phyloP scores from a whole-genome alignment of 495 filamentous ascomycete genomes.

The Daldinia concentrica region DNA sequence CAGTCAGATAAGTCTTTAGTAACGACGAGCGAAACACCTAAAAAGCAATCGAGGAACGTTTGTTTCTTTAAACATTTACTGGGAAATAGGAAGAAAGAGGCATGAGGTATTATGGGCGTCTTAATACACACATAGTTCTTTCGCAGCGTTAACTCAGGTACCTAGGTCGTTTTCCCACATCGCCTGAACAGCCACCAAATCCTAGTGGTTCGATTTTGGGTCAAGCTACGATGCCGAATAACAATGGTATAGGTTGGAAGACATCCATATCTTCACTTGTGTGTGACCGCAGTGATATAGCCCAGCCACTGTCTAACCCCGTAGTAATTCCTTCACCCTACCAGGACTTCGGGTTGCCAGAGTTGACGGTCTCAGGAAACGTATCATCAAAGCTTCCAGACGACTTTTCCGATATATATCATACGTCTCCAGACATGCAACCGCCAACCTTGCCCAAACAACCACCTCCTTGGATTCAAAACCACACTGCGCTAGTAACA shows the following conservation, averaged over 20 bases:
- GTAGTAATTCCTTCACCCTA: background rate
- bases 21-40: background rate
- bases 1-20: background rate
- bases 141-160: background rate
- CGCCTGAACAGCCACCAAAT: background rate
- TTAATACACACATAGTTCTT: background rate
- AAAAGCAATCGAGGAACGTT: constrained; percentile 8
- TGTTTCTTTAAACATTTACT: constrained; percentile 4
- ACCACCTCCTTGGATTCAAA: background rate
- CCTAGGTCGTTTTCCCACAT: constrained; percentile 3
- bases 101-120: constrained; percentile 1
- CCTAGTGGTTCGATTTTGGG: background rate
- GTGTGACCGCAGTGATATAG: background rate
- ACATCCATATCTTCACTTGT: background rate
- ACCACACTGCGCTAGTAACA: background rate
- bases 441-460: background rate
- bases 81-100: background rate
- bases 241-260: background rate
- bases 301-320: background rate
- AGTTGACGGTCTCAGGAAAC: background rate
- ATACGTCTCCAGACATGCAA: background rate
- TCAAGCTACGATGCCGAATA: background rate
- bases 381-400: background rate
- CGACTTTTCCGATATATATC: background rate
- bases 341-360: background rate